A percentile compares a stretch with the other conserved stretches of the same genome.
phyloP scores from a whole-genome alignment of 1,139 yeast genomes.

The Hanseniaspora uvarum region DNA sequence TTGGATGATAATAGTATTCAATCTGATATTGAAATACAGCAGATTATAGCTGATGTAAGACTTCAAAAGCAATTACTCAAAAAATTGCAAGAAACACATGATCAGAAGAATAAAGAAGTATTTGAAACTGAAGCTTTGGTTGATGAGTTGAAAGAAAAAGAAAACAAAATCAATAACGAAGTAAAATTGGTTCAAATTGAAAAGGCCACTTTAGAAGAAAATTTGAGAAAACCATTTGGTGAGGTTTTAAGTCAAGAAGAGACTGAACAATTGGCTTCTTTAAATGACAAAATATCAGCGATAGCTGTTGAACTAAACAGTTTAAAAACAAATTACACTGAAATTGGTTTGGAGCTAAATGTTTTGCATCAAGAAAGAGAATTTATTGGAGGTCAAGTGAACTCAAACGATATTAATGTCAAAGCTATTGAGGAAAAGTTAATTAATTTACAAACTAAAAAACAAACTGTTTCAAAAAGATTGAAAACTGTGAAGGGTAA shows the following conservation, averaged over 20 bases:
- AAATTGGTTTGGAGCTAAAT: constrained; percentile 40
- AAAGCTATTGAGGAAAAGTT: neutral
- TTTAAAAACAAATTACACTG: constrained; percentile 36
- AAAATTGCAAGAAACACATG: constrained; percentile 37
- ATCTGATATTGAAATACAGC: constrained; percentile 40
- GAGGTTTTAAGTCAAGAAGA: constrained; percentile 44
- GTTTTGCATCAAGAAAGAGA: constrained; percentile 48
- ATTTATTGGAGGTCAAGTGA: constrained; percentile 42
- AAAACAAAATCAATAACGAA: constrained; percentile 35
- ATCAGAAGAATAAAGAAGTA: constrained; percentile 33
- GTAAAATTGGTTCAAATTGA: constrained; percentile 25
- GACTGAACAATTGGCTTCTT: constrained; percentile 20
- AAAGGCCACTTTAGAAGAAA: constrained; percentile 39
- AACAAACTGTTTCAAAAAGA: neutral
- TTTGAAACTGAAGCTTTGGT: constrained; percentile 36
- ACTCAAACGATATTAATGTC: constrained; percentile 23
- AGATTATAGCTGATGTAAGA: constrained; percentile 41
- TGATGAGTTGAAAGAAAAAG: constrained; percentile 40
- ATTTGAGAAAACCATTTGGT: constrained; percentile 46
- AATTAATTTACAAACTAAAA: neutral
- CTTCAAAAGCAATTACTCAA: constrained; percentile 32
- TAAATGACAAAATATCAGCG: neutral
- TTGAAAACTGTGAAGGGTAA: neutral
- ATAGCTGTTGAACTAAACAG: constrained; percentile 32
- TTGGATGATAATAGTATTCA: constrained; percentile 34